phyloP scores from a whole-genome alignment of 306 rosid genomes.

The Nissolia schottii region DNA sequence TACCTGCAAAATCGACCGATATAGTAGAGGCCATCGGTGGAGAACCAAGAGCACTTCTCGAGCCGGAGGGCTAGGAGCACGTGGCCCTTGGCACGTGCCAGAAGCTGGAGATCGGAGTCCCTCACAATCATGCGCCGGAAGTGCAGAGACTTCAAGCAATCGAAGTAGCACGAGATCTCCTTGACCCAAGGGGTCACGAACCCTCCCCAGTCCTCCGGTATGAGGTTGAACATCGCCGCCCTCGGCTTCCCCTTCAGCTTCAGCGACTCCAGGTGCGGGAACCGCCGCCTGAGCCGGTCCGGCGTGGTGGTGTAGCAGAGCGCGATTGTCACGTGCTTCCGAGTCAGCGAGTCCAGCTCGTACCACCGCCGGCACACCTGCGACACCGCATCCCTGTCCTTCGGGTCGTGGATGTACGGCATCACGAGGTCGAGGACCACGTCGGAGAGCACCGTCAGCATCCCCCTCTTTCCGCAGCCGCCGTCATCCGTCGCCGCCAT shows the following conservation, averaged over 20 bases:
- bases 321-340: conserved; percentile 95
- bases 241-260: conserved; percentile 87
- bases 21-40: conserved; percentile 73
- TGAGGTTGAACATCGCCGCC: conserved; percentile 93
- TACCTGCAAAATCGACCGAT: conserved; percentile 82
- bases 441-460: conserved; percentile 39
- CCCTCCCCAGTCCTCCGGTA: conserved; percentile 98
- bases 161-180: conserved; percentile 58
- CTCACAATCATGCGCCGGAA: conserved; percentile 92
- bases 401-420: conserved; percentile 74
- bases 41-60: conserved; percentile 92
- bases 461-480: not conserved
- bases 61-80: conserved; percentile 64
- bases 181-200: conserved; percentile 77
- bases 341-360: conserved; percentile 77
- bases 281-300: conserved; percentile 58
- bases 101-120: conserved; percentile 74
- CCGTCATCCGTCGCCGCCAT: too few relatives aligned
- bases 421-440: conserved; percentile 64
- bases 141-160: conserved; percentile 67
- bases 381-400: conserved; percentile 77
- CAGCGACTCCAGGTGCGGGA: conserved; percentile 72
- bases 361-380: conserved; percentile 85
- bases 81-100: conserved; percentile 60
- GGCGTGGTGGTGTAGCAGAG: conserved; percentile 90